Base-by-base conservation (phyloP, 2,329 filamentous ascomycete genomes). In the Exserohilum turcica region DNA sequence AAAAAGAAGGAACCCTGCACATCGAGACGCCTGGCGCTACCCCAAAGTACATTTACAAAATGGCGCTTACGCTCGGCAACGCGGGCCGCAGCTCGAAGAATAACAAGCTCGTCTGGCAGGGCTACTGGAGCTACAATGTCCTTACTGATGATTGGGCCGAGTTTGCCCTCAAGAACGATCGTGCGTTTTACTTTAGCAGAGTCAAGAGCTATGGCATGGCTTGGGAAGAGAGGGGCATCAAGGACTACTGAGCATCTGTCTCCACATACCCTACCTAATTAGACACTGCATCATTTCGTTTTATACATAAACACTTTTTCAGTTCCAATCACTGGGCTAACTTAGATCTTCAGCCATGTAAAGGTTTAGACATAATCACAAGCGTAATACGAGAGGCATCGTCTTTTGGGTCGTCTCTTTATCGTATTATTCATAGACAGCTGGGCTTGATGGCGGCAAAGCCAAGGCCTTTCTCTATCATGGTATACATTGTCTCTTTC, bases 71-170 rank as follows among this genome's bases (percentile, higher is more conserved):
- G 5, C 72, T 97, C 27, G 84, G 85, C 0, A 86, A 81, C 59
- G 84, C 87, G 59, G 82, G 81, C 0, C 73, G 75, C 27, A 78
- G 79, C 1, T 79, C 86, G 0, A 85, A 86, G 70, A 96, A 95
- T 67, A 97, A 93, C 57, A 96, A 95, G 76, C 76, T 99, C 44
- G 78, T 80, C 0, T 99, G 94, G 93, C 88, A 89, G 65, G 88
- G 89, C 0, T 97, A 92, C 71, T 96, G 91, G 85, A 93, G 88
- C 77, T 93, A 95, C 71, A 96, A 97, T 71, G 84, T 84, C 63
- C 74, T 96, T 67, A 96, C 91, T 6, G 92, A 96, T 71, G 92
- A 97, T 74, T 94, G 90, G 89, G 90, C 82, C 3, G 88, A 90
- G 76, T 97, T 97, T 74, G 79, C 78, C 2, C 66, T 87, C 63